Base-by-base conservation (phyloP, 352 stramenopile species). In the Phytophthora kernoviae region DNA sequence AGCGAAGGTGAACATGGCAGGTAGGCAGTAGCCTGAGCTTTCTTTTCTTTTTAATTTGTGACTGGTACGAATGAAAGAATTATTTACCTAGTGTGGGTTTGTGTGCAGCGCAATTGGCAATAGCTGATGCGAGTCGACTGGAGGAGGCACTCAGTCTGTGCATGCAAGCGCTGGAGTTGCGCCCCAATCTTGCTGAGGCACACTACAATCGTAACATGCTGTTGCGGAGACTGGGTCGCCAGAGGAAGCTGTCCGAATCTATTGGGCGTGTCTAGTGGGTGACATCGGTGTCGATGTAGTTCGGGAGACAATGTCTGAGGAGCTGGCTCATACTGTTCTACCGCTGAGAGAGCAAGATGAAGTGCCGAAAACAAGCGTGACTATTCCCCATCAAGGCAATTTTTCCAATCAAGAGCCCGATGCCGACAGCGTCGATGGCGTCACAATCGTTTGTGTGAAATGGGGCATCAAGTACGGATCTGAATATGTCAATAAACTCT, bases 401-500 rank as follows among this genome's bases (percentile, higher is more conserved):
- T 14, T 30, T 21, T 36, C 15, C 36, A 57, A 68, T 36, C 30
- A 63, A 33, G n/a, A 24, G 10, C 26, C 33, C 10, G 33, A 12
- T 18, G 36, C 37, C 9, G 17, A 43, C 12, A 30, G 24, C 6
- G 24, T 30, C 24, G 47, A 36, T 30, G 44, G 42, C 10, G 59
- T 89, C 1, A 72, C 77, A 0, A 73, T 94, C 14, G 57, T 93
- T n/a, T 95, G 84, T 41, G 82, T 95, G 45, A 96, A 96, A 51
- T 95, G 85, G 82, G 87, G 87, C n/a, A 62, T 37, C 46, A 96
- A 95, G 57, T 96, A 96, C 57, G 68, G 65, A 9, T 43, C 81
- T 10, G 79, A 88, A n/a, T 96, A 96, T 55, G 85, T 95, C 9
- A 95, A 95, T 59, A 88, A 68, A 24, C 77, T 96, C 4, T 84